Conservation (phyloP, 106 monocot species). For the Triglochin maritima region DNA sequence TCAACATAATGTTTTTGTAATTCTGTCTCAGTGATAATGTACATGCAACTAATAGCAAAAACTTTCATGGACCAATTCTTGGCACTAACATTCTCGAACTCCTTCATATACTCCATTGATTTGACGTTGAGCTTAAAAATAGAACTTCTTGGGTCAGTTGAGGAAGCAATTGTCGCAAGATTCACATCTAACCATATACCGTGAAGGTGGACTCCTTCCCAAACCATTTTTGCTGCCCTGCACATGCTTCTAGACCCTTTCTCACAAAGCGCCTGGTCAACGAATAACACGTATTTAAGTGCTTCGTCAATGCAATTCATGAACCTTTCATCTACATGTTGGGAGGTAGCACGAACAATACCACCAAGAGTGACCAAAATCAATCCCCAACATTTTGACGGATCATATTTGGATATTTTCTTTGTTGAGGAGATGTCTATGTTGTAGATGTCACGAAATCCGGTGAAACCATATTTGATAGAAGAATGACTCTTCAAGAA, state of each 20-base stretch:
- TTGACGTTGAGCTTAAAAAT: neutral
- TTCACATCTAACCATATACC: neutral
- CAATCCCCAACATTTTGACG: neutral
- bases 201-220: constrained; percentile 1
- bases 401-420: too few relatives aligned
- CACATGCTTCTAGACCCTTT: neutral
- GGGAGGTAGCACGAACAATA: neutral
- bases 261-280: neutral
- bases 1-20: too few relatives aligned
- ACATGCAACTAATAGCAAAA: neutral
- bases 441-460: neutral
- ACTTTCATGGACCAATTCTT: neutral
- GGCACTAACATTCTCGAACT: neutral
- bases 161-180: neutral
- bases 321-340: too few relatives aligned
- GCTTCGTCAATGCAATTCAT: neutral
- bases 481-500: neutral
- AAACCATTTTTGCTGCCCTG: neutral
- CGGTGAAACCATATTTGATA: neutral
- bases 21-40: neutral
- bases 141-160: neutral
- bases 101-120: neutral
- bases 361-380: neutral
- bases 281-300: neutral
- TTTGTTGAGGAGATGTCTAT: neutral